These are phyloP conservation scores for Peziza echinospora DNA, from an alignment of 495 filamentous ascomycete genomes.

Conservation along the genomic window DNA sequence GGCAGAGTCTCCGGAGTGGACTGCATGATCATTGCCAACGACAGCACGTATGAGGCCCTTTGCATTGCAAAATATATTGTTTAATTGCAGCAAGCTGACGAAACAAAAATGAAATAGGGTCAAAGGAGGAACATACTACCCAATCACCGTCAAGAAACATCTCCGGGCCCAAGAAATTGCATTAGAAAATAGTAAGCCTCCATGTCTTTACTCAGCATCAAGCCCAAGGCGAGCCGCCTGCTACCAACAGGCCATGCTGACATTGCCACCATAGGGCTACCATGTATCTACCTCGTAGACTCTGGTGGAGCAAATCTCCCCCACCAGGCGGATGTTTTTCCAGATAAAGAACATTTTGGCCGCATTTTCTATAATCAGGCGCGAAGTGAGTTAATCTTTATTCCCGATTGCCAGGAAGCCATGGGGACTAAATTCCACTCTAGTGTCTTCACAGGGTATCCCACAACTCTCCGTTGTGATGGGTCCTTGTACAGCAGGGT, in stretches of 20 bases:
- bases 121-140: slow-evolving; percentile 97
- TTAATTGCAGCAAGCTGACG: not conserved
- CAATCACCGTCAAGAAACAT: slow-evolving; percentile 96
- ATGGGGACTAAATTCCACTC: not conserved
- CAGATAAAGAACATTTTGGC: slow-evolving; percentile 85
- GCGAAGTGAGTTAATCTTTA: slow-evolving; percentile 33
- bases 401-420: not conserved
- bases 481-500: slow-evolving; percentile 39
- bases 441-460: slow-evolving; percentile 55
- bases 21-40: slow-evolving; percentile 90
- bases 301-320: slow-evolving; percentile 92
- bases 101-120: slow-evolving; percentile 27
- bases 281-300: slow-evolving; percentile 90
- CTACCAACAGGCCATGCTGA: not conserved
- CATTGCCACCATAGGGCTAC: slow-evolving; percentile 33
- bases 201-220: not conserved
- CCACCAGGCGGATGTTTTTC: slow-evolving; percentile 91
- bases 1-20: slow-evolving; percentile 76
- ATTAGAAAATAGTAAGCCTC: slow-evolving; percentile 46
- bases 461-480: slow-evolving; percentile 92
- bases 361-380: slow-evolving; percentile 98
- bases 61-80: not conserved
- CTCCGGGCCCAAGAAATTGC: slow-evolving; percentile 80
- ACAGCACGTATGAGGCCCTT: slow-evolving; percentile 73
- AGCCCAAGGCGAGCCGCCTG: not conserved